These are phyloP conservation scores for Fraxinus latifolia DNA, from an alignment of 305 asterid species.

Conservation along the genomic window DNA sequence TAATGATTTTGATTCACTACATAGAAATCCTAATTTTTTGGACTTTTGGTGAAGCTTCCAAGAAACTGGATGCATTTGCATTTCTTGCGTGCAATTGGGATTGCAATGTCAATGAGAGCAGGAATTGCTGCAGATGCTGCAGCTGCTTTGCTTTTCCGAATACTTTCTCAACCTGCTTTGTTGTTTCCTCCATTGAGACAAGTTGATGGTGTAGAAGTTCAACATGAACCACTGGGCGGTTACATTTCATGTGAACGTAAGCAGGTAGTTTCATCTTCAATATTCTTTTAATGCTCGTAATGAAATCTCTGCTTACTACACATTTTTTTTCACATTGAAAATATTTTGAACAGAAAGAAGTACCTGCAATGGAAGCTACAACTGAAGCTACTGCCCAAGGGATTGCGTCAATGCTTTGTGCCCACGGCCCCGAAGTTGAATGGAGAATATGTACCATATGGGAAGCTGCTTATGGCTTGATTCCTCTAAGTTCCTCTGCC, in stretches of 20 bases:
- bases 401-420: conserved; percentile 98
- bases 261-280: conserved; percentile 51
- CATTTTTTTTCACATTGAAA: conserved; percentile 20
- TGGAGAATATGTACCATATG: conserved; percentile 99
- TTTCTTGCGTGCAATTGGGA: conserved; percentile 94
- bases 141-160: conserved; percentile 95
- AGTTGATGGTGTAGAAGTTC: conserved; percentile 87
- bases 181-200: conserved; percentile 94
- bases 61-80: conserved; percentile 99
- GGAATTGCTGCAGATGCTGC: conserved; percentile 98
- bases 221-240: conserved; percentile 57
- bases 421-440: conserved; percentile 98
- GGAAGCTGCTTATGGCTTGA: conserved; percentile 99
- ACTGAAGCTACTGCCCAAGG: conserved; percentile 99
- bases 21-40: conserved; percentile 25
- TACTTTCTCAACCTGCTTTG: conserved; percentile 95
- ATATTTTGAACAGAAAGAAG: conserved; percentile 58
- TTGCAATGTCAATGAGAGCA: conserved; percentile 97
- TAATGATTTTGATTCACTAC: conserved; percentile 17
- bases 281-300: conserved; percentile 20
- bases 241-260: conserved; percentile 52
- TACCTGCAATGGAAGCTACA: conserved; percentile 82
- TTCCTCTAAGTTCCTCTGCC: conserved; percentile 90
- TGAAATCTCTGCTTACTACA: conserved; percentile 5
- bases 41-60: conserved; percentile 67